Percentiles rank a stretch among this genome's conserved stretches.
phyloP scores from a whole-genome alignment of 2,329 filamentous ascomycete species.

The Paraphoma sp. region DNA sequence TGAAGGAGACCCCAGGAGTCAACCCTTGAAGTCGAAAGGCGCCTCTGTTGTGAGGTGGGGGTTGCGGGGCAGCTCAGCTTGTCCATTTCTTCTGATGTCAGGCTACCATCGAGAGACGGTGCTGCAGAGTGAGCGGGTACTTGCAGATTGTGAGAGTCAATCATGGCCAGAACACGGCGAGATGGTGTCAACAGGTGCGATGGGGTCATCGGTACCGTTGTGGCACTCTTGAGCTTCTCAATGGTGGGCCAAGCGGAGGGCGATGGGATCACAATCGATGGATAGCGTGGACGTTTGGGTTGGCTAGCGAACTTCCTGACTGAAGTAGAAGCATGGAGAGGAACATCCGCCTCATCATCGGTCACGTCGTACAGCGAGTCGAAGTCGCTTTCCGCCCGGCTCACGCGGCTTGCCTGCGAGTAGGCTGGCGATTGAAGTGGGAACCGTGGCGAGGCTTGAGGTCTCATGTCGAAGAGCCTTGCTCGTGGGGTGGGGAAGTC shows the following conservation, averaged over 20 bases:
- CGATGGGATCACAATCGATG: constrained; percentile 65
- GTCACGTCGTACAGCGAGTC: constrained; percentile 89
- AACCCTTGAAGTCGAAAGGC: constrained; percentile 53
- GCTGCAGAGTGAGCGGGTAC: constrained; percentile 79
- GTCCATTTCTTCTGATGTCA: constrained; percentile 87
- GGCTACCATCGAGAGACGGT: constrained; percentile 87
- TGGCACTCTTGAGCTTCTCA: constrained; percentile 60
- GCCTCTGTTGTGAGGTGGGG: constrained; percentile 63
- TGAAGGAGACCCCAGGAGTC: constrained; percentile 68
- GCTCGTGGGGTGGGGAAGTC: constrained; percentile 77
- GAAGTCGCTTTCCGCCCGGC: constrained; percentile 75
- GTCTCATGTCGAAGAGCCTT: constrained; percentile 62
- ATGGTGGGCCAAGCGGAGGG: constrained; percentile 64
- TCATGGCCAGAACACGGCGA: constrained; percentile 74
- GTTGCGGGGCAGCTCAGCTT: constrained; percentile 84
- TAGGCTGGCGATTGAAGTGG: constrained; percentile 45
- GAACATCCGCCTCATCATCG: constrained; percentile 71
- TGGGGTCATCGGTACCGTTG: constrained; percentile 55
- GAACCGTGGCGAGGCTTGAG: constrained; percentile 58
- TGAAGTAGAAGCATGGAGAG: constrained; percentile 60
- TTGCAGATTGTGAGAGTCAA: constrained; percentile 64
- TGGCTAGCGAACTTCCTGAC: constrained; percentile 50
- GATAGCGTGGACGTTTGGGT: constrained; percentile 58
- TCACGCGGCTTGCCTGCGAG: constrained; percentile 67
- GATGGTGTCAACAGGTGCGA: constrained; percentile 74